A percentile compares a stretch with the other conserved stretches of the same genome.
phyloP scores from a whole-genome alignment of 441 rosid species.

The Populus hybrid region DNA sequence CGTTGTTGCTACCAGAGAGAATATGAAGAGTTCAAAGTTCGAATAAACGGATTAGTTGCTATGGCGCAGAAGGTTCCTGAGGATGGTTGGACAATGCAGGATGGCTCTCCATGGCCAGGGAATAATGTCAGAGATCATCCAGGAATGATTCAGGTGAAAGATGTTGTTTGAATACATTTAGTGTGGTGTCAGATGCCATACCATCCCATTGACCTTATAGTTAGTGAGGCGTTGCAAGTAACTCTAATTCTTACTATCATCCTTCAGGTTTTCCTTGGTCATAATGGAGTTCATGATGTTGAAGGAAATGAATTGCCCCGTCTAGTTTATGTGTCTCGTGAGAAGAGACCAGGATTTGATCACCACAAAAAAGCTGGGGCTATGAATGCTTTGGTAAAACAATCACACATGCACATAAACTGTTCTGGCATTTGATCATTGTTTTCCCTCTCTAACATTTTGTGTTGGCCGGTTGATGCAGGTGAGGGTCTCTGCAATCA shows the following conservation, averaged over 20 bases:
- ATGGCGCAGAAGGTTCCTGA: conserved; percentile 95
- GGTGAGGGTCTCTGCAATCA: conserved; percentile 83
- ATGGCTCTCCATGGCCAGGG: conserved; percentile 98
- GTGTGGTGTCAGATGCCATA: not conserved
- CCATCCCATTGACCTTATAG: not conserved
- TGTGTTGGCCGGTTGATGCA: conserved; percentile 30
- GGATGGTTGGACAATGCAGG: conserved; percentile 99
- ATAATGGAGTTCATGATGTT: conserved; percentile 70
- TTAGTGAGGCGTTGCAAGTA: not conserved
- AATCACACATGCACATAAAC: not conserved
- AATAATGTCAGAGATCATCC: conserved; percentile 92
- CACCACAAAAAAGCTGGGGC: conserved; percentile 99
- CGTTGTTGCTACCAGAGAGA: conserved; percentile 59
- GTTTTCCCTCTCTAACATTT: conserved; percentile 14
- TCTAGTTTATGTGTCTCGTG: conserved; percentile 90
- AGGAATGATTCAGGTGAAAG: conserved; percentile 92
- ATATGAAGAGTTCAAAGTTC: conserved; percentile 85
- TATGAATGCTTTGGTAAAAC: conserved; percentile 80
- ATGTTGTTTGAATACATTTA: conserved; percentile 8
- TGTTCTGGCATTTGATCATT: conserved; percentile 4
- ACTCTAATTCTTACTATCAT: conserved; percentile 8
- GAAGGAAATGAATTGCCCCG: conserved; percentile 90
- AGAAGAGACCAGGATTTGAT: conserved; percentile 93
- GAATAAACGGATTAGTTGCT: conserved; percentile 83
- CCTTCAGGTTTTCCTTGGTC: conserved; percentile 82